Evolutionary conservation across 2,329 filamentous ascomycete genomes (phyloP).

Genomic region (Raffaelea ambrosiae): DNA sequence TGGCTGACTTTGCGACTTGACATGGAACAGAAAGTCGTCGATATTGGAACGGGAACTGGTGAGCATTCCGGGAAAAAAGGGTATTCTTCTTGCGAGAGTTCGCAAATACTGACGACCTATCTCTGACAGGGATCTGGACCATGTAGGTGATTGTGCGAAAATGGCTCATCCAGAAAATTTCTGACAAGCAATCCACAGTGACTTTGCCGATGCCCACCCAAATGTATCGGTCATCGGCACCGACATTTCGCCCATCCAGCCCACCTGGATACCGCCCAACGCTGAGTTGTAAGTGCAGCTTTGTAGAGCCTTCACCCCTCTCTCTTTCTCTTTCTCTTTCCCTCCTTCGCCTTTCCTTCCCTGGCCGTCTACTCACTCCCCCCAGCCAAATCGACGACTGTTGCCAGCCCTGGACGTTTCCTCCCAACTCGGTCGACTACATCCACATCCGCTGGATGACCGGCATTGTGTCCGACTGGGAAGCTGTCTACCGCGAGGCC

Average conservation of each 20-base stretch:
- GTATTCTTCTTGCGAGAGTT: too few relatives aligned
- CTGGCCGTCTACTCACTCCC: not conserved
- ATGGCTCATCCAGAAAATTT: too few relatives aligned
- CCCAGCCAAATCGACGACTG: conserved; percentile 18
- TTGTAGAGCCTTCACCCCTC: not conserved
- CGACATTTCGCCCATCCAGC: conserved; percentile 32
- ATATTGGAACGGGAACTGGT: conserved; percentile 8
- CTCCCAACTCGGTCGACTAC: conserved; percentile 15
- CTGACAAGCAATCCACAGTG: conserved; percentile 29
- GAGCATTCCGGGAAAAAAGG: too few relatives aligned
- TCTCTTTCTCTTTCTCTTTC: not conserved
- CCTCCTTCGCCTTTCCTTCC: conserved; percentile 7
- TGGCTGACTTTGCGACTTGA: too few relatives aligned
- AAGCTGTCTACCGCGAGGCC: conserved; percentile 11
- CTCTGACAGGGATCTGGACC: conserved; percentile 31
- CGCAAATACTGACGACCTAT: too few relatives aligned
- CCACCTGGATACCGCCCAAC: conserved; percentile 10
- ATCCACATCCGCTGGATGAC: conserved; percentile 17
- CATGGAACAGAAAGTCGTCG: conserved; percentile 9
- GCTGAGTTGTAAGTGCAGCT: conserved; percentile 3
- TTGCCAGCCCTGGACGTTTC: conserved; percentile 16
- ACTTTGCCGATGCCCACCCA: conserved; percentile 24
- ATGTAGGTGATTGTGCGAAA: conserved; percentile 13
- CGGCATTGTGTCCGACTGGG: conserved; percentile 17
- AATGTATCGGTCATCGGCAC: conserved; percentile 31